phyloP scores from a whole-genome alignment of 2,329 filamentous ascomycete genomes.

The Rhytidhysteron rufulum region DNA sequence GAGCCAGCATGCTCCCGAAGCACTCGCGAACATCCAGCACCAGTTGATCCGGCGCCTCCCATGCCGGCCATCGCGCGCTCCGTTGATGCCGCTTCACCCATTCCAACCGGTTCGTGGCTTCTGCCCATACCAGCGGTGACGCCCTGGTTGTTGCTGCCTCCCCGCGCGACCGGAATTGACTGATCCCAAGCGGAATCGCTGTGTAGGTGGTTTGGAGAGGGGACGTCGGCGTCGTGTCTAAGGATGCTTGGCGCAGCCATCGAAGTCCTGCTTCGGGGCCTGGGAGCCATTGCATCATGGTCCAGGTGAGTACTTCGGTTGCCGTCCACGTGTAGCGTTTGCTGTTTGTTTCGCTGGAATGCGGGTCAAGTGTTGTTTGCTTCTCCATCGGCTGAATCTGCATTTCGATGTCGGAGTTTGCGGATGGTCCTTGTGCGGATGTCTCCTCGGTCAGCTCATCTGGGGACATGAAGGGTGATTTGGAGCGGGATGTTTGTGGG shows the following conservation, averaged over 20 bases:
- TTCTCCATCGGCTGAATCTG: conserved; percentile 1
- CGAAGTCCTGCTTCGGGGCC: conserved; percentile 60
- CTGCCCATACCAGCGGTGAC: conserved; percentile 37
- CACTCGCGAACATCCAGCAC: conserved; percentile 41
- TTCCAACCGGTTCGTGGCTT: conserved; percentile 31
- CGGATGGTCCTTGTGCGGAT: conserved; percentile 6
- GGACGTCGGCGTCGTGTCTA: conserved; percentile 14
- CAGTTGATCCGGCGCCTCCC: conserved; percentile 39
- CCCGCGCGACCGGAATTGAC: conserved; percentile 26
- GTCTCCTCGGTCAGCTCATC: conserved; percentile 24
- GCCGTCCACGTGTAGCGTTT: conserved; percentile 27
- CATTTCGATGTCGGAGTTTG: conserved; percentile 3
- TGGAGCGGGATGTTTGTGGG: conserved; percentile 15
- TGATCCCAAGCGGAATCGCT: conserved; percentile 37
- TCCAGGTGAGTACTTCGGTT: conserved; percentile 57
- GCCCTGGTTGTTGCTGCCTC: conserved; percentile 1
- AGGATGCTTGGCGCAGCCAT: conserved; percentile 41
- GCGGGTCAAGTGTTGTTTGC: conserved; percentile 7
- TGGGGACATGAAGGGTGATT: conserved; percentile 29
- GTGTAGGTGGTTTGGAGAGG: conserved; percentile 17
- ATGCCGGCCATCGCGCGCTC: conserved; percentile 32
- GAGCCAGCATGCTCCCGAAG: conserved; percentile 16
- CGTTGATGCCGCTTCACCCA: conserved; percentile 36
- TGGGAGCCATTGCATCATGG: conserved; percentile 63
- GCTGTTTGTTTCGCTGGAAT: conserved; percentile 12